Evolutionary conservation across 2,329 filamentous ascomycete species (phyloP).

Genomic region (Pyricularia pennisetigena): DNA sequence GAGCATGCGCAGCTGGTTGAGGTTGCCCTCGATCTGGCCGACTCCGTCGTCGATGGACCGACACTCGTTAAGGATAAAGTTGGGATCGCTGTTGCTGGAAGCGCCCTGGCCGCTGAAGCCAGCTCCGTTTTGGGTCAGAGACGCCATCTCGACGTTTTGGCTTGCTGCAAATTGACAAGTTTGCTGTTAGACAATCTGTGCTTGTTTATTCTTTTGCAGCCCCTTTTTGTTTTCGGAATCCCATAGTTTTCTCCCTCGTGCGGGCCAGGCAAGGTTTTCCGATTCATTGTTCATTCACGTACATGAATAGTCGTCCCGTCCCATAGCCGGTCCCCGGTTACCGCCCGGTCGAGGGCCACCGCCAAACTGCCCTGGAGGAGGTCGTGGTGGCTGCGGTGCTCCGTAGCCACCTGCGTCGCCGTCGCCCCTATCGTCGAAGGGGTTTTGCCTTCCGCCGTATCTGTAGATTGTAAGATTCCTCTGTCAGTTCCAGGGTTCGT

Average conservation of each 20-base stretch:
- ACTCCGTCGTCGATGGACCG: conserved; percentile 70
- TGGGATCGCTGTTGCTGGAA: conserved; percentile 44
- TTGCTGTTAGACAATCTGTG: neutral
- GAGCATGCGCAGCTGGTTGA: conserved; percentile 60
- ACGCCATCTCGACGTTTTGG: conserved; percentile 59
- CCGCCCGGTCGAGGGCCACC: conserved; percentile 19
- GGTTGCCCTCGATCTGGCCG: conserved; percentile 60
- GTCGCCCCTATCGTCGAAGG: conserved; percentile 45
- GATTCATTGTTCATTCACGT: conserved; percentile 7
- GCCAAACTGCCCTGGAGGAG: conserved; percentile 17
- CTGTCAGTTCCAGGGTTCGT: conserved; percentile 19
- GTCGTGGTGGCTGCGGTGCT: conserved; percentile 12
- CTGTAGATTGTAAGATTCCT: conserved; percentile 21
- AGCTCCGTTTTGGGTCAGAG: conserved; percentile 43
- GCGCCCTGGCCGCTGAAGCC: conserved; percentile 23
- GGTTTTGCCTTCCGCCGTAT: conserved; percentile 44
- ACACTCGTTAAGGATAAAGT: conserved; percentile 77
- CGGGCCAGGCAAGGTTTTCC: neutral
- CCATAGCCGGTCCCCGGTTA: conserved; percentile 17
- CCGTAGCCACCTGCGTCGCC: conserved; percentile 25
- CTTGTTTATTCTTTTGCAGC: neutral
- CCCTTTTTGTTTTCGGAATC: neutral
- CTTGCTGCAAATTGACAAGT: conserved; percentile 19
- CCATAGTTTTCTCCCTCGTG: neutral
- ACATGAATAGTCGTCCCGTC: conserved; percentile 27